phyloP scores from a whole-genome alignment of 2,329 filamentous ascomycete genomes.

The Paraphaeosphaeria minitans region DNA sequence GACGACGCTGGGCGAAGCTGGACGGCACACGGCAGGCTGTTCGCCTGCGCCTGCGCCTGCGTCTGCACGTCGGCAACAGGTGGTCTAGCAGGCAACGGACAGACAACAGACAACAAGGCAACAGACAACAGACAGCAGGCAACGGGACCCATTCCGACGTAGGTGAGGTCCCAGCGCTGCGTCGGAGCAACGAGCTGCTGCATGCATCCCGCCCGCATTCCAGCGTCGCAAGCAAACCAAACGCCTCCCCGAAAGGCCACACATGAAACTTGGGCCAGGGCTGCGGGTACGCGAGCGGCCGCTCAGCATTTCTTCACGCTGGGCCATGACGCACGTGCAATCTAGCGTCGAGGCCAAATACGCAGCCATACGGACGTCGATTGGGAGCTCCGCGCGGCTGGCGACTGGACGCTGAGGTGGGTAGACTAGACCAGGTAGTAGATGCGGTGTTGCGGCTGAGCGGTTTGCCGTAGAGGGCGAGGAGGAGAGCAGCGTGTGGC shows the following conservation, averaged over 20 bases:
- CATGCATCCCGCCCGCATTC: conserved; percentile 25
- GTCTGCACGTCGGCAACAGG: not conserved
- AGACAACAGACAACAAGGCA: too few species aligned
- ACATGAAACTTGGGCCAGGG: not conserved
- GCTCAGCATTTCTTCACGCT: not conserved
- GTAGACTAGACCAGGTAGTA: conserved; percentile 11
- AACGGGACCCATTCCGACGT: conserved; percentile 20
- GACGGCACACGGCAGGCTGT: conserved; percentile 5
- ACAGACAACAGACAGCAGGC: too few species aligned
- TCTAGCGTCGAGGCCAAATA: not conserved
- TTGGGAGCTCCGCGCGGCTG: conserved; percentile 18
- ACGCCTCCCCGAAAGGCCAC: not conserved
- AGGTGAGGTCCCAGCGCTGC: conserved; percentile 17
- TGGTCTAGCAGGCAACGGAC: too few species aligned
- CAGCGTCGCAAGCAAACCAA: conserved; percentile 23
- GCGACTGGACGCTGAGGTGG: conserved; percentile 18
- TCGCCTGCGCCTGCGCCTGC: not conserved
- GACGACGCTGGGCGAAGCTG: not conserved
- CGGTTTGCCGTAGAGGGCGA: too few species aligned
- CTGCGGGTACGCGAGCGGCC: not conserved
- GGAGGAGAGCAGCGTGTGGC: not conserved
- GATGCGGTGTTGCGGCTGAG: conserved; percentile 30
- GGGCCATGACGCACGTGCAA: conserved; percentile 2
- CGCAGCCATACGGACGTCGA: not conserved
- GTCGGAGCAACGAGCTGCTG: not conserved